Conservation (phyloP, 805 yeast genomes). For the Metschnikowia lunata region DNA sequence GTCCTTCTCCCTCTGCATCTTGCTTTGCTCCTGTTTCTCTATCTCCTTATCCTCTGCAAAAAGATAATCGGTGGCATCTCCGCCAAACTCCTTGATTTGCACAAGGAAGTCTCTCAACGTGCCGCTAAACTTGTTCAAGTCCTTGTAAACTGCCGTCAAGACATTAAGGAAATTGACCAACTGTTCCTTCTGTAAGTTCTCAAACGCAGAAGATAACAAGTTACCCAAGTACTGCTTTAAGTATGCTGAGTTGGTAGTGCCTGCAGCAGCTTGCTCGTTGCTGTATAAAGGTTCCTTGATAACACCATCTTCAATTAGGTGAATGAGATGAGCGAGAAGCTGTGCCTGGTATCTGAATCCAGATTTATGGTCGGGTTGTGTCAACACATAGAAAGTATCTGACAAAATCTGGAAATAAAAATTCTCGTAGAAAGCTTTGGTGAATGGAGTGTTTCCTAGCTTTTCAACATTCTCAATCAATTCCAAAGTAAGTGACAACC, state of each 20-base stretch:
- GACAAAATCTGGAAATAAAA: constrained; percentile 85
- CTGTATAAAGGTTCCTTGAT: constrained; percentile 76
- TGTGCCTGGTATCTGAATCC: constrained; percentile 88
- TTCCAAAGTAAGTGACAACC: constrained; percentile 79
- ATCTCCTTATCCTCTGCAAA: constrained; percentile 89
- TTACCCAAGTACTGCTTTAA: constrained; percentile 77
- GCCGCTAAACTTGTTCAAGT: constrained; percentile 71
- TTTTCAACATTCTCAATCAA: constrained; percentile 79
- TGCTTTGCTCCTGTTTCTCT: constrained; percentile 65
- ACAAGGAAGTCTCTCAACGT: constrained; percentile 92
- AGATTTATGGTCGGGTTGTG: constrained; percentile 96
- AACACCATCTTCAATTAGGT: constrained; percentile 71
- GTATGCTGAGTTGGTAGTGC: constrained; percentile 76
- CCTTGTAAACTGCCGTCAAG: constrained; percentile 67
- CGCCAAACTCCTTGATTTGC: constrained; percentile 93
- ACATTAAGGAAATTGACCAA: constrained; percentile 77
- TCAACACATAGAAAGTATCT: constrained; percentile 88
- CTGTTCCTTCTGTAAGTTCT: constrained; percentile 81
- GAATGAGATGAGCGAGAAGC: constrained; percentile 76
- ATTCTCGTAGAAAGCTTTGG: constrained; percentile 81
- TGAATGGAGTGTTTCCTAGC: constrained; percentile 65
- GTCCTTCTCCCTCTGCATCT: constrained; percentile 74
- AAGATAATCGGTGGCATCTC: constrained; percentile 90
- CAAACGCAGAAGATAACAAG: constrained; percentile 85
- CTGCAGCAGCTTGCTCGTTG: constrained; percentile 76